These are phyloP conservation scores for Zymoseptoria crescenta DNA, from an alignment of 2,329 filamentous ascomycete species.

Conservation along the genomic window DNA sequence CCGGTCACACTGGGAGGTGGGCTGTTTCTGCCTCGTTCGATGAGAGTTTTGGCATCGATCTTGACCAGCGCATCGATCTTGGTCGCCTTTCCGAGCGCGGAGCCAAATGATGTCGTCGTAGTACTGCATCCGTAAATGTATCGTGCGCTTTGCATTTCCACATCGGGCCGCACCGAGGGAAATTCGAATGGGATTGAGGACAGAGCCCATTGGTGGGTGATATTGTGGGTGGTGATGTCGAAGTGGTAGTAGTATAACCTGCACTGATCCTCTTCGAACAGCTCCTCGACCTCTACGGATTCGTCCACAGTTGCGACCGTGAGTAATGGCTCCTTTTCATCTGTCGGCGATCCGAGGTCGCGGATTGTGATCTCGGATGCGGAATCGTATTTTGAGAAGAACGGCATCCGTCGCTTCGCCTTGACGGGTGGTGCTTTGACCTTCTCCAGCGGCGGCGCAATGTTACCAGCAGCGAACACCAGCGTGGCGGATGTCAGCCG, in stretches of 20 bases:
- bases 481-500: constrained; percentile 58
- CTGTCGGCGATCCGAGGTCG: constrained; percentile 22
- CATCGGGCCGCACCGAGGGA: constrained; percentile 49
- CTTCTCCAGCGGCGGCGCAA: constrained; percentile 41
- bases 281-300: constrained; percentile 8
- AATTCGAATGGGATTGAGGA: constrained; percentile 62
- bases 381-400: constrained; percentile 40
- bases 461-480: constrained; percentile 57
- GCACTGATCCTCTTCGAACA: constrained; percentile 56
- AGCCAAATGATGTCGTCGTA: constrained; percentile 48
- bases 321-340: constrained; percentile 25
- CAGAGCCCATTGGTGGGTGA: constrained; percentile 57
- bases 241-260: constrained; percentile 64
- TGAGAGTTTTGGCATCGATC: constrained; percentile 48
- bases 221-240: constrained; percentile 35
- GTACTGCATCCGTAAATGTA: constrained; percentile 64
- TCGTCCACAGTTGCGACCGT: constrained; percentile 7
- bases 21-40: constrained; percentile 41
- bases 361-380: constrained; percentile 21
- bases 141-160: constrained; percentile 49
- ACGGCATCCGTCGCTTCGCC: constrained; percentile 34
- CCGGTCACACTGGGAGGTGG: constrained; percentile 44
- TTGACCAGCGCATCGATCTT: constrained; percentile 62
- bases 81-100: constrained; percentile 54
- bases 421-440: constrained; percentile 24